Evolutionary conservation across 305 asterid species (phyloP).

Genomic region (Fraxinus paxiana): DNA sequence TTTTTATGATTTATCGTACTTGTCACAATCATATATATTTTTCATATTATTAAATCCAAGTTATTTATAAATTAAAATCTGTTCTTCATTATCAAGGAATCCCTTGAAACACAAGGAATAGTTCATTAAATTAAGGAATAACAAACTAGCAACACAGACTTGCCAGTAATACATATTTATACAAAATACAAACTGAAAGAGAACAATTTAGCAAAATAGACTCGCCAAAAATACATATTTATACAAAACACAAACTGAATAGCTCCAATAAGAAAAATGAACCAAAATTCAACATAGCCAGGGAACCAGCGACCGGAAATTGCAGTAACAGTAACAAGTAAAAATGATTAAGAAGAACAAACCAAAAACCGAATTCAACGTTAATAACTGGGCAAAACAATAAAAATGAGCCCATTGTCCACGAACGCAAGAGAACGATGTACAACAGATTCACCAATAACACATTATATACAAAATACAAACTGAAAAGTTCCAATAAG

Average conservation of each 20-base stretch:
- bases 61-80: neutral
- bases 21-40: neutral
- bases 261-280: neutral
- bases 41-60: neutral
- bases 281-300: neutral
- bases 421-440: neutral
- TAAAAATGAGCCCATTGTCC: neutral
- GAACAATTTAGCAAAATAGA: neutral
- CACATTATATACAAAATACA: neutral
- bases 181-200: neutral
- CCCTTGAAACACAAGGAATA: too few relatives aligned
- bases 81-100: neutral
- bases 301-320: neutral
- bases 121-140: too few relatives aligned
- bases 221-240: neutral
- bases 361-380: neutral
- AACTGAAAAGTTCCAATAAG: neutral
- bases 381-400: neutral
- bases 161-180: neutral
- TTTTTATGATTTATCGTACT: neutral
- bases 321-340: neutral
- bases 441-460: neutral
- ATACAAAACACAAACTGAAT: neutral
- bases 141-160: neutral
- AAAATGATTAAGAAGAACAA: neutral